phyloP scores from a whole-genome alignment of 257 asterid genomes.

The Plectranthus barbatus region DNA sequence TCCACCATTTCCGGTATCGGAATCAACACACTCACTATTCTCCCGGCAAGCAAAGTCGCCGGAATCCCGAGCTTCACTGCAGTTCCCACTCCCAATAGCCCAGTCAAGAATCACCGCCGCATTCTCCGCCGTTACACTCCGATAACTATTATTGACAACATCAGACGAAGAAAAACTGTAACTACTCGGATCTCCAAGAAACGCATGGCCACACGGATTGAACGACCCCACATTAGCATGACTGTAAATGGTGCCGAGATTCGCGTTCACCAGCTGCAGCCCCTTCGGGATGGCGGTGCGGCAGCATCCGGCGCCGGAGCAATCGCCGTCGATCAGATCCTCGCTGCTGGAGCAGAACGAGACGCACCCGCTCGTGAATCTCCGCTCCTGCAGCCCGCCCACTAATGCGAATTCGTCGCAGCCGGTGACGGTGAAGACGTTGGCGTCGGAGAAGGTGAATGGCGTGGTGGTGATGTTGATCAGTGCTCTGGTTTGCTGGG shows the following conservation, averaged over 20 bases:
- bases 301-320: constrained; percentile 58
- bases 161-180: constrained; percentile 20
- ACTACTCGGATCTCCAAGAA: constrained; percentile 35
- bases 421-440: constrained; percentile 32
- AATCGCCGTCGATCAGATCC: constrained; percentile 34
- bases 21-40: constrained; percentile 40
- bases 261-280: constrained; percentile 12
- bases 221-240: constrained; percentile 21
- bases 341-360: constrained; percentile 15
- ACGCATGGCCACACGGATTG: constrained; percentile 37
- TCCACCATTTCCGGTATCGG: constrained; percentile 31
- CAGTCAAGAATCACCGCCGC: constrained; percentile 52
- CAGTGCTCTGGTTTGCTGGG: background rate
- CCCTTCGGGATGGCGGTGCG: constrained; percentile 45
- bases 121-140: constrained; percentile 11
- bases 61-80: constrained; percentile 21
- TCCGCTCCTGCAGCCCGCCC: constrained; percentile 2
- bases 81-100: constrained; percentile 38
- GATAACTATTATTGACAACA: constrained; percentile 19
- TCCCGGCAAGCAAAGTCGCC: constrained; percentile 24
- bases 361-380: constrained; percentile 29
- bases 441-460: constrained; percentile 24
- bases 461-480: constrained; percentile 9
- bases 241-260: background rate
- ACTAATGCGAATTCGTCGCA: constrained; percentile 34